Evolutionary conservation across 2,329 filamentous ascomycete genomes (phyloP).

Genomic region (Fusarium decemcellulare): DNA sequence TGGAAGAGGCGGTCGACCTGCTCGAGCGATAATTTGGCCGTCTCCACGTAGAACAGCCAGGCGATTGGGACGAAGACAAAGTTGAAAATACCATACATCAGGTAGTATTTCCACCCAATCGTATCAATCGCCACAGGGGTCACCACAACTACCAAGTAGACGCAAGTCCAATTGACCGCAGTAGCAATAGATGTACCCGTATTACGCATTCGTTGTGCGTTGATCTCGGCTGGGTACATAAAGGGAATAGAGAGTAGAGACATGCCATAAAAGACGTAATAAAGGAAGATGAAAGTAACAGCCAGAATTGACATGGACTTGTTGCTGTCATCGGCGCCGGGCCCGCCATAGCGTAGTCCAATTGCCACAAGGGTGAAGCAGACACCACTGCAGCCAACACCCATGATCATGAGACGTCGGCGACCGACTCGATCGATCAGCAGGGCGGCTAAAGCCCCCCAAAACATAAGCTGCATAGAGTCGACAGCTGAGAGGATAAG

Average conservation of each 20-base stretch:
- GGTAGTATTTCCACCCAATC: not conserved
- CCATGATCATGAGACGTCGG: not conserved
- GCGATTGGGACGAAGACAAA: not conserved
- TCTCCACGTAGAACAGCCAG: not conserved
- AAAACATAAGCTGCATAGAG: conserved; percentile 10
- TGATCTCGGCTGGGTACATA: not conserved
- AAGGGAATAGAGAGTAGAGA: not conserved
- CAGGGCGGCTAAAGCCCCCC: not conserved
- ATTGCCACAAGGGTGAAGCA: not conserved
- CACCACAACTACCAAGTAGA: not conserved
- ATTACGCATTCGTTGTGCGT: not conserved
- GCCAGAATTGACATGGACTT: no score
- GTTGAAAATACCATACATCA: not conserved
- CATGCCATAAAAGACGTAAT: not conserved
- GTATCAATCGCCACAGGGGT: not conserved
- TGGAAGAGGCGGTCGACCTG: not conserved
- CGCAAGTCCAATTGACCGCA: not conserved
- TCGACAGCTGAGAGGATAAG: conserved; percentile 3
- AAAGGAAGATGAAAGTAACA: not conserved
- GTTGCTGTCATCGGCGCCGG: no score
- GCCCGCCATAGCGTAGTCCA: not conserved
- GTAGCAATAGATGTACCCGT: not conserved
- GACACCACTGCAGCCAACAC: not conserved
- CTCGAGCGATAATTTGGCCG: not conserved
- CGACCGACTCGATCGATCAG: not conserved